Evolutionary conservation across 441 rosid species (phyloP).

Genomic region (Corymbia citriodora): DNA sequence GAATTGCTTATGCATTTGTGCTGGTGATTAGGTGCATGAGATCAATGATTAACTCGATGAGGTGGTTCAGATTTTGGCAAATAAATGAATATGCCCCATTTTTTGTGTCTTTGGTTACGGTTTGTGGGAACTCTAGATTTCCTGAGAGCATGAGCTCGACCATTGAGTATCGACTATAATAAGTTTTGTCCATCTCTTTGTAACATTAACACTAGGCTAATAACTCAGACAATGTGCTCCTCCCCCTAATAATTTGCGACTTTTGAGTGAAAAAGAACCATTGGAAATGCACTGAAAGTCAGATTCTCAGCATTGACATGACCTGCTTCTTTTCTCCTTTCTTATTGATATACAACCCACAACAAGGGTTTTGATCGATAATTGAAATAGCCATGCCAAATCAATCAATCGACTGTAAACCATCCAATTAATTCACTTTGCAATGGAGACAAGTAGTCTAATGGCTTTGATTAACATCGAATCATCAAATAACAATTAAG

Average conservation of each 20-base stretch:
- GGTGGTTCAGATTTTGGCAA: neutral
- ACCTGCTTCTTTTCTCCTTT: neutral
- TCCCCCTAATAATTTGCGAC: neutral
- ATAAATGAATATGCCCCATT: neutral
- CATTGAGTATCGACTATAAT: neutral
- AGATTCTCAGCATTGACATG: neutral
- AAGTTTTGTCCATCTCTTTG: neutral
- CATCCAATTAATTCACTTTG: neutral
- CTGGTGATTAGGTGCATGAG: neutral
- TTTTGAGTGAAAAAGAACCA: neutral
- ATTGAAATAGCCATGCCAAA: neutral
- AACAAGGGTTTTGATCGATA: neutral
- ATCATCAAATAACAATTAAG: neutral
- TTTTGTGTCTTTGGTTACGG: neutral
- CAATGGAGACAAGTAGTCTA: neutral
- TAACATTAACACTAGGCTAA: neutral
- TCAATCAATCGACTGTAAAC: neutral
- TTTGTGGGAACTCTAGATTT: neutral
- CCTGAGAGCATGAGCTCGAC: neutral
- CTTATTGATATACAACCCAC: neutral
- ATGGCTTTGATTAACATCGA: neutral
- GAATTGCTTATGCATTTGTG: neutral
- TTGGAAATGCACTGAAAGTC: neutral
- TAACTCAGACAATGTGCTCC: neutral
- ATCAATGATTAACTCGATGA: neutral